phyloP scores from a whole-genome alignment of 164 flowering plant genomes.

The Vitis labrusca region DNA sequence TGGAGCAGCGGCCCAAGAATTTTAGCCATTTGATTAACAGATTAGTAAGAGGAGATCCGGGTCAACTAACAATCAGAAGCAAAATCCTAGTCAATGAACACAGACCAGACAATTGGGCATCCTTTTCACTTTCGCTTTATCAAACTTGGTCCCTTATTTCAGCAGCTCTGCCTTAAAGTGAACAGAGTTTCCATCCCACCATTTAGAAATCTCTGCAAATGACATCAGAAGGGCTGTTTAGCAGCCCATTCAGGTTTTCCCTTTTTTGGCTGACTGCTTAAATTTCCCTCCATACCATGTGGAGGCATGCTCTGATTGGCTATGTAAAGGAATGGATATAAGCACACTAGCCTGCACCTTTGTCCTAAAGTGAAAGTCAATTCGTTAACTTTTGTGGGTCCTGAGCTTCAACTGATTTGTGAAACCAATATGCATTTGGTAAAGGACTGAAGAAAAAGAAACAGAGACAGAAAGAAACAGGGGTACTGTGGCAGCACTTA shows the following conservation, averaged over 20 bases:
- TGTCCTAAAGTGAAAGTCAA: not conserved
- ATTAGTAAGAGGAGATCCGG: not conserved
- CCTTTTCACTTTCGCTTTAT: conserved; percentile 7
- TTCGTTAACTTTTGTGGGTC: not conserved
- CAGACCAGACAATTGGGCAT: not conserved
- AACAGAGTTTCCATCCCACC: not conserved
- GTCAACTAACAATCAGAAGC: too few relatives aligned
- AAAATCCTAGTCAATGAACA: conserved; percentile 1
- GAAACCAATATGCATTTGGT: not conserved
- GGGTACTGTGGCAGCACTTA: not conserved
- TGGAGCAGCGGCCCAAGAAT: not conserved
- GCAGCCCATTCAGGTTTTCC: not conserved
- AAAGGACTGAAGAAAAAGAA: not conserved
- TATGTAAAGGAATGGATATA: not conserved
- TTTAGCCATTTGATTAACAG: not conserved
- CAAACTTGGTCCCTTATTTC: not conserved
- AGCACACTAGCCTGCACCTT: not conserved
- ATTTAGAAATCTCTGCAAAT: too few relatives aligned
- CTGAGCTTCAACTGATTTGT: not conserved
- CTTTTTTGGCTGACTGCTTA: not conserved
- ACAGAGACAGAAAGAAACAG: not conserved
- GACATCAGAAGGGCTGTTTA: not conserved
- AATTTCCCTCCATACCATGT: not conserved
- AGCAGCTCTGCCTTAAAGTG: not conserved
- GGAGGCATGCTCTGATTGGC: not conserved